Base-by-base conservation (phyloP, 768 basidiomycete species). In the Leccinum barrowsii region DNA sequence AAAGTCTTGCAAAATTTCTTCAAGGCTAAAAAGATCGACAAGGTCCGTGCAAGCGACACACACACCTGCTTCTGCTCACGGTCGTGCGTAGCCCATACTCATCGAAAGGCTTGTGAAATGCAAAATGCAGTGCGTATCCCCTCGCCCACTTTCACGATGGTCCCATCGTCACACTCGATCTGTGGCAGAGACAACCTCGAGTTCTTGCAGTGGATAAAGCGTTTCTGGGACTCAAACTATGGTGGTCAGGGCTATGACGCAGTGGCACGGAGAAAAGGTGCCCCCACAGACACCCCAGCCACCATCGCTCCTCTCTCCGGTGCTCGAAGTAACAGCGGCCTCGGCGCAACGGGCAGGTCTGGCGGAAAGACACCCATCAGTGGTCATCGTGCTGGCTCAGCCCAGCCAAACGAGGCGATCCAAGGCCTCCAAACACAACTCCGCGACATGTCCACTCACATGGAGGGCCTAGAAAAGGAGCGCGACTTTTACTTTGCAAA, bases 401-500 rank as follows among this genome's bases (percentile, higher is more conserved):
- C 89, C 2, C 82, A 84, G 68, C 80, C 86, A 10, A 85, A 80
- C 63, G 90, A 90, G 63, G 81, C 83, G 28, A 69, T 94, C 7
- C 79, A 85, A 61, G 78, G 78, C 44, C 75, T 96, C 56, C 90
- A 89, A 61, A 74, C 77, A 1, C 92, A 98, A 73, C 77, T 97
- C 56, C 81, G 84, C 61, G 97, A 98, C 61, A 80, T 97, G 78
- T 83, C 84, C 35, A 72, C 78, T 0, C 89, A 92, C 68, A 77
- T 97, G 63, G 94, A 95, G 70, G 91, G 92, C 1, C 77, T 98
- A 40, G 94, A 98, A 80, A 98, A 94, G 78, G 97, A 99, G 76
- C 79, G 95, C 49, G 95, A 98, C 73, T 98, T 99, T 74, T 99
- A 99, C 76, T 99, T 98, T 74, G 87, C 90, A 68, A 99, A 98